Percentiles rank a stretch among this genome's conserved stretches.
phyloP scores from a whole-genome alignment of 495 filamentous ascomycete genomes.

The Daldinia bambusicola region DNA sequence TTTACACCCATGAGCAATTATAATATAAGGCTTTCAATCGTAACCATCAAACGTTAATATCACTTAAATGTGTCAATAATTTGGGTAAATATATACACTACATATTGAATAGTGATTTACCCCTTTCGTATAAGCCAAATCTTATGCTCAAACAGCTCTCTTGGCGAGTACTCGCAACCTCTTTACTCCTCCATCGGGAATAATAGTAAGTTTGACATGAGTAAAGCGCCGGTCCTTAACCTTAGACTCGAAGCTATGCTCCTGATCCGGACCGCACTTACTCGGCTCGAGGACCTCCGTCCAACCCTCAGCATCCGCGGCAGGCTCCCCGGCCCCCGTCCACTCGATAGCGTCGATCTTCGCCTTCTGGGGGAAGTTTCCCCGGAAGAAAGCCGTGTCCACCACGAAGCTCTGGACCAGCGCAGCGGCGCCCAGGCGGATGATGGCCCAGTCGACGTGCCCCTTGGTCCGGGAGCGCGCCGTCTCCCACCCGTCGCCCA shows the following conservation, averaged over 20 bases:
- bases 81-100: background rate
- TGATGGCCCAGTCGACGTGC: constrained; percentile 88
- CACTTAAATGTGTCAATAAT: background rate
- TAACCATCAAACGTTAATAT: background rate
- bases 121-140: background rate
- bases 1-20: background rate
- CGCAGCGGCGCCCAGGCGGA: constrained; percentile 78
- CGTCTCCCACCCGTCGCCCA: constrained; percentile 97
- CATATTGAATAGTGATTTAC: constrained; percentile 4
- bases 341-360: constrained; percentile 73
- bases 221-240: constrained; percentile 70
- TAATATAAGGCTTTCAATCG: background rate
- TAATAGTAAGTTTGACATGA: constrained; percentile 88
- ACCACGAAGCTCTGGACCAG: constrained; percentile 77
- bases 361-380: constrained; percentile 86
- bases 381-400: constrained; percentile 90
- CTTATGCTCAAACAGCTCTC: constrained; percentile 56
- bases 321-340: constrained; percentile 64
- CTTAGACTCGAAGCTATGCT: constrained; percentile 73
- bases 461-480: constrained; percentile 76
- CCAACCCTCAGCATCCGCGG: constrained; percentile 73
- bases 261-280: constrained; percentile 80
- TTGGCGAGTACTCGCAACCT: constrained; percentile 82
- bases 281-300: constrained; percentile 70
- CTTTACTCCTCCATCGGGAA: constrained; percentile 94